Evolutionary conservation across 148 eudicot genomes (phyloP).

Genomic region (Pharnaceum exiguum): DNA sequence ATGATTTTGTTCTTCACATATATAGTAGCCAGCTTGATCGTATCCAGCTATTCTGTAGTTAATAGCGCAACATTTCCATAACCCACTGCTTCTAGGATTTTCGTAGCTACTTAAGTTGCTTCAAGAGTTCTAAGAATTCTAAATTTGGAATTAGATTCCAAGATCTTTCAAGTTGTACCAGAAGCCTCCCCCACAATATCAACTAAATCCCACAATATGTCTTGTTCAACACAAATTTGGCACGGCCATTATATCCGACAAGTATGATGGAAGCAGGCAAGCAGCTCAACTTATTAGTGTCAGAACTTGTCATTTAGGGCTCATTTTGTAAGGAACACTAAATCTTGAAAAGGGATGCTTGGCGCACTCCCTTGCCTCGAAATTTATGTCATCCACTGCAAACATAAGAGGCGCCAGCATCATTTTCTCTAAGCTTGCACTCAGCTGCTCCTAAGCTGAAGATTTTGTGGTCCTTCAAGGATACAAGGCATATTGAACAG

Average conservation of each 20-base stretch:
- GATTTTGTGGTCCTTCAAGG: slow-evolving; percentile 50
- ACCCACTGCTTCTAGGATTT: slow-evolving; percentile 73
- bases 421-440: slow-evolving; percentile 88
- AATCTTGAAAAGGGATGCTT: slow-evolving; percentile 44
- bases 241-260: slow-evolving; percentile 75
- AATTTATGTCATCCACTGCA: slow-evolving; percentile 47
- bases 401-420: slow-evolving; percentile 71
- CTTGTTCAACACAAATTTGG: slow-evolving; percentile 61
- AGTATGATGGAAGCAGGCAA: slow-evolving; percentile 30
- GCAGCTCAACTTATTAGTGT: slow-evolving; percentile 21
- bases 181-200: slow-evolving; percentile 57
- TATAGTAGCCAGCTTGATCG: slow-evolving; percentile 85
- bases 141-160: slow-evolving; percentile 16
- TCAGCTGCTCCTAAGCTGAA: slow-evolving; percentile 82
- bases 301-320: slow-evolving; percentile 18
- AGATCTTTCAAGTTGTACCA: slow-evolving; percentile 20
- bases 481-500: slow-evolving; percentile 57
- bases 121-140: slow-evolving; percentile 42
- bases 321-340: slow-evolving; percentile 29
- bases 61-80: slow-evolving; percentile 67
- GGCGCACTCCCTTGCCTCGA: slow-evolving; percentile 42
- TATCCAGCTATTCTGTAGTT: slow-evolving; percentile 47
- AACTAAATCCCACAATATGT: slow-evolving; percentile 54
- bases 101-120: slow-evolving; percentile 61
- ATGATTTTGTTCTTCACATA: slow-evolving; percentile 44